phyloP scores from a whole-genome alignment of 2,329 filamentous ascomycete species.

The Paraconiothyrium sp. region DNA sequence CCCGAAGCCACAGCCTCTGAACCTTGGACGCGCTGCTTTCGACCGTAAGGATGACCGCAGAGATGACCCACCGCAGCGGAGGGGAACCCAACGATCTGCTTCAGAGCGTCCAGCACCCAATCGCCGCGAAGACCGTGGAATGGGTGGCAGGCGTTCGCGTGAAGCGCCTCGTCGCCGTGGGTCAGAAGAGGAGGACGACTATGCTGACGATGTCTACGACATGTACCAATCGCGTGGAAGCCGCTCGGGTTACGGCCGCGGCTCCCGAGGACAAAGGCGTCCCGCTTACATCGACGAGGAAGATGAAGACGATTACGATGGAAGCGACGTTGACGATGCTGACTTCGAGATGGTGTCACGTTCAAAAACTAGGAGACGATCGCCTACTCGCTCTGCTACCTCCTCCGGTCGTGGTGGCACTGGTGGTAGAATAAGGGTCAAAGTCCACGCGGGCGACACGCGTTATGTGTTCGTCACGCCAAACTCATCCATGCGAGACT shows the following conservation, averaged over 20 bases:
- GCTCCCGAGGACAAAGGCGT: slow-evolving; percentile 52
- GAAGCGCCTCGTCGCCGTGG: slow-evolving; percentile 40
- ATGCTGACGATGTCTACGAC: slow-evolving; percentile 70
- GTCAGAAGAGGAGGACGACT: slow-evolving; percentile 66
- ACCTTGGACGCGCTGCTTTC: slow-evolving; percentile 60
- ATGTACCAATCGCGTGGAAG: slow-evolving; percentile 62
- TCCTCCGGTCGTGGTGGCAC: slow-evolving; percentile 60
- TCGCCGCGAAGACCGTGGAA: slow-evolving; percentile 19
- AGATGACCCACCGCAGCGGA: slow-evolving; percentile 43
- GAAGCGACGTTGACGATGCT: slow-evolving; percentile 77
- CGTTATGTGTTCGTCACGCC: slow-evolving; percentile 88
- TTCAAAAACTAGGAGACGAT: slow-evolving; percentile 48
- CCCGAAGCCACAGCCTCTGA: slow-evolving; percentile 59
- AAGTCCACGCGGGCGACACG: slow-evolving; percentile 87
- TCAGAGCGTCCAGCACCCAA: slow-evolving; percentile 55
- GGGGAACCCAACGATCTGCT: slow-evolving; percentile 52
- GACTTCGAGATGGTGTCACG: slow-evolving; percentile 81
- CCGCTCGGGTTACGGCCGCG: slow-evolving; percentile 39
- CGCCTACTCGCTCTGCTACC: slow-evolving; percentile 53
- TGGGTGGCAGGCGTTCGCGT: slow-evolving; percentile 10
- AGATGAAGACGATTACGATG: slow-evolving; percentile 75
- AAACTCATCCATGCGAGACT: slow-evolving; percentile 76
- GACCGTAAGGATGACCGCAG: slow-evolving; percentile 52
- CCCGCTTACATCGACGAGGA: slow-evolving; percentile 82
- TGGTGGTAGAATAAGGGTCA: slow-evolving; percentile 82